Conservation (phyloP, 2,329 filamentous ascomycete genomes). For the Chalara sp. region DNA sequence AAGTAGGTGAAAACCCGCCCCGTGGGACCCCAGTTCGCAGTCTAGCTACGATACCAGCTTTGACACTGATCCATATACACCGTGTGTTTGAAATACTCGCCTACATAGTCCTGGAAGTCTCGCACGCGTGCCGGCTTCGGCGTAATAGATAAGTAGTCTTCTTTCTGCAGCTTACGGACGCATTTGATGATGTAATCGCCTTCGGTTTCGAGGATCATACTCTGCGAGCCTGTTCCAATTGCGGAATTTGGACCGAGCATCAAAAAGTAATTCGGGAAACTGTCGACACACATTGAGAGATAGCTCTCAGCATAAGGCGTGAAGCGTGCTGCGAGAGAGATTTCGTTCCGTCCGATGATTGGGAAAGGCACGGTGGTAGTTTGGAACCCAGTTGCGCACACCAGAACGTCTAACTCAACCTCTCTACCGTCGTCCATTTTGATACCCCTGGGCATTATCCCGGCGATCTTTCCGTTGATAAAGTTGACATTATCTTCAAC, state of each 20-base stretch:
- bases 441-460: slow-evolving; percentile 32
- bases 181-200: not conserved
- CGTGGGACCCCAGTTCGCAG: too few relatives aligned
- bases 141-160: not conserved
- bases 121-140: too few relatives aligned
- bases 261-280: slow-evolving; percentile 1
- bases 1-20: too few relatives aligned
- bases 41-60: too few relatives aligned
- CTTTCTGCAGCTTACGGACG: slow-evolving; percentile 1
- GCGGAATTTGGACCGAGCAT: not conserved
- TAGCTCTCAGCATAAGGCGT: not conserved
- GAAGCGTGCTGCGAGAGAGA: not conserved
- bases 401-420: slow-evolving; percentile 35
- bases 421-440: slow-evolving; percentile 33
- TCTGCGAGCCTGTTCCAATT: not conserved
- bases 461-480: slow-evolving; percentile 37
- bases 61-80: too few relatives aligned
- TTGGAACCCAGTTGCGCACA: slow-evolving; percentile 50
- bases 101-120: too few relatives aligned
- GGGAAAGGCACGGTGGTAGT: slow-evolving; percentile 13
- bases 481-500: slow-evolving; percentile 42
- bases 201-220: not conserved
- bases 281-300: not conserved
- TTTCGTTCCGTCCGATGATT: not conserved
- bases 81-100: too few relatives aligned